These are phyloP conservation scores for Zygoascus meyerae DNA, from an alignment of 1,139 yeast genomes.

Conservation along the genomic window DNA sequence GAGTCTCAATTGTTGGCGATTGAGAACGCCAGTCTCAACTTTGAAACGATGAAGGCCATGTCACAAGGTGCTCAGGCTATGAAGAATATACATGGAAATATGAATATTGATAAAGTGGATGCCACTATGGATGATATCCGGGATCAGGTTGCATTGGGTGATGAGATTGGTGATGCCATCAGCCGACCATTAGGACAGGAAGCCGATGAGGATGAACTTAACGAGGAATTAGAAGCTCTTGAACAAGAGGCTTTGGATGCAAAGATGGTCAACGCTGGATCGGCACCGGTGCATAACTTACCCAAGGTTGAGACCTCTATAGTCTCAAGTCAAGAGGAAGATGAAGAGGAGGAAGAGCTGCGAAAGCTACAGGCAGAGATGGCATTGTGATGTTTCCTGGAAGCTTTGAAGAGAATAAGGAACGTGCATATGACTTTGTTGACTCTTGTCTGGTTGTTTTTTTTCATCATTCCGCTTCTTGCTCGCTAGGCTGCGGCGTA, in stretches of 20 bases:
- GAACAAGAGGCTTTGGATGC: constrained; percentile 74
- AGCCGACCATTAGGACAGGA: constrained; percentile 86
- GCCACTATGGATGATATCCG: constrained; percentile 98
- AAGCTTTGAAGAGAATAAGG: too few relatives aligned
- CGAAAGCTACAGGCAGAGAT: constrained; percentile 88
- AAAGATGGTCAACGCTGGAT: constrained; percentile 47
- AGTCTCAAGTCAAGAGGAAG: constrained; percentile 45
- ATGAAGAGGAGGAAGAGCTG: constrained; percentile 85
- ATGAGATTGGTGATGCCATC: constrained; percentile 93
- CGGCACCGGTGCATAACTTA: constrained; percentile 36
- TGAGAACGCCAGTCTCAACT: constrained; percentile 90
- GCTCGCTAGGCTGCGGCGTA: too few relatives aligned
- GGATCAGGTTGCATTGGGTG: constrained; percentile 92
- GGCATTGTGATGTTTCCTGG: constrained; percentile 54
- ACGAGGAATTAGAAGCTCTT: constrained; percentile 84
- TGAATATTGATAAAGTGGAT: constrained; percentile 94
- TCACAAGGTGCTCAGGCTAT: constrained; percentile 95
- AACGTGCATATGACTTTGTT: neutral
- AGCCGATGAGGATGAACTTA: constrained; percentile 75
- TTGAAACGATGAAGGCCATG: constrained; percentile 98
- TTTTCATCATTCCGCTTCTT: neutral
- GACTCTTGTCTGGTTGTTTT: neutral
- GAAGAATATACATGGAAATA: constrained; percentile 93
- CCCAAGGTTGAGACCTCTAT: constrained; percentile 31
- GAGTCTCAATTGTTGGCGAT: constrained; percentile 87